Evolutionary conservation across 129 eudicot species (phyloP), one percentile per base, ranked within the genome.

Genomic region (Escallonia rubra): DNA sequence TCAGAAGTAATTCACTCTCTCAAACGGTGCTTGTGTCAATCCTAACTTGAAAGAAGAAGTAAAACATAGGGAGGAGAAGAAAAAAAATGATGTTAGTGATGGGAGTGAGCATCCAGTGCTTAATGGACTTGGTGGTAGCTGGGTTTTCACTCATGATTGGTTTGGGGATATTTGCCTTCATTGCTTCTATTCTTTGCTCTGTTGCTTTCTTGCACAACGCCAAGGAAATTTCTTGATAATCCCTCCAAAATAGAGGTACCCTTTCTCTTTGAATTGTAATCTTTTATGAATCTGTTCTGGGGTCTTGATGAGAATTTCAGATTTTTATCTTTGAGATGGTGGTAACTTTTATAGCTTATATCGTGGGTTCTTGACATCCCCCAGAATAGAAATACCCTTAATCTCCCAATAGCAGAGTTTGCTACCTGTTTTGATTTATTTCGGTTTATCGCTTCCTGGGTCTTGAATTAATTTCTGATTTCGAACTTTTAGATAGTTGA

Each of bases 201-300:
- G 96, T 88, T 41, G 96, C 96, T 60, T 92, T 92, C 74, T 69
- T 83, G 5, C 87, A 83, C 54, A 83, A 86, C 64, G 95, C 85
- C 43, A 92, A 86, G 83, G 78, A 84, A 41, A 76, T 61, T 46
- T 81, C 90, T 47, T 79, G 80, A 42, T 69, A 51, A 43, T 40
- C 38, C 40, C 47, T 10, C 15, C n/a, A 41, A 59, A 15, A 23
- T 54, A 51, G 10, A 55, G 58, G 49, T 58, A 3, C 42, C 15
- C 69, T 48, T 15, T 65, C 23, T 3, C 47, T 56, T 40, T 5
- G n/a, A 3, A 47, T 56, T 58, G 39, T 43, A 63, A 54, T 43
- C 34, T 16, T 11, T 44, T 46, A 4, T 34, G 0, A 10, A 13
- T 4, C 48, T 10, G 7, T 48, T 61, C 3, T 4, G 16, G 69